Conservation (phyloP, 352 stramenopile species). For the Pythium coloratum region DNA sequence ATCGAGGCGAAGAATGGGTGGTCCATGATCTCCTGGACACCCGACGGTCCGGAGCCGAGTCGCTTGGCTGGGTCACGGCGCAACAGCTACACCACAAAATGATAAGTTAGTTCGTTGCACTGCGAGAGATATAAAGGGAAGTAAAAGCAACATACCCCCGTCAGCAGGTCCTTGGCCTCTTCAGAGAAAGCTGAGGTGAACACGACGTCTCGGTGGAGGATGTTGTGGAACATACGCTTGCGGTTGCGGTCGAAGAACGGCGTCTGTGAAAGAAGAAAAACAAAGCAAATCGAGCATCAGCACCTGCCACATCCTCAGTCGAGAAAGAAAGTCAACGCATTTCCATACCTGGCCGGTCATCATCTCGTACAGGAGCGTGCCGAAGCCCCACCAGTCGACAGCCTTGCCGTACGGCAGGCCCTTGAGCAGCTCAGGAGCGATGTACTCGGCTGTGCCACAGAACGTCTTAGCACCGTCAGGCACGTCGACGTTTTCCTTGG, state of each 20-base stretch:
- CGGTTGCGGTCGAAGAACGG: constrained; percentile 95
- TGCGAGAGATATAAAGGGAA: background rate
- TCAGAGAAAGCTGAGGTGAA: constrained; percentile 88
- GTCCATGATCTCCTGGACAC: constrained; percentile 89
- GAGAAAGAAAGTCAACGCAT: background rate
- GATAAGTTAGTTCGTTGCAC: constrained; percentile 6
- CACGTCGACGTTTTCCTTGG: constrained; percentile 90
- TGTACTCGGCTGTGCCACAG: constrained; percentile 93
- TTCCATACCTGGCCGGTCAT: constrained; percentile 74
- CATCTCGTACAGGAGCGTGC: constrained; percentile 95
- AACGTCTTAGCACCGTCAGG: constrained; percentile 90
- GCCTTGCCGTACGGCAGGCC: constrained; percentile 87
- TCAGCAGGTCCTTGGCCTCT: constrained; percentile 85
- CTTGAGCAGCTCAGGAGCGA: constrained; percentile 90
- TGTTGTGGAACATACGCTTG: constrained; percentile 95
- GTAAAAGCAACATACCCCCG: constrained; percentile 39
- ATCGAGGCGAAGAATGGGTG: constrained; percentile 88
- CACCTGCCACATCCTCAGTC: background rate
- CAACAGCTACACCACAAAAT: constrained; percentile 49
- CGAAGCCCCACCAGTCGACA: constrained; percentile 95
- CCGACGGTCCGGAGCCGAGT: constrained; percentile 73
- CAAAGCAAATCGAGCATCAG: background rate
- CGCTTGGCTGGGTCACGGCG: constrained; percentile 82
- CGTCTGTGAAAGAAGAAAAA: constrained; percentile 46
- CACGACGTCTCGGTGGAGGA: constrained; percentile 85